These are phyloP conservation scores for Chrysopogon serrulatus DNA, from an alignment of 176 grass and related monocot genomes.

Conservation along the genomic window DNA sequence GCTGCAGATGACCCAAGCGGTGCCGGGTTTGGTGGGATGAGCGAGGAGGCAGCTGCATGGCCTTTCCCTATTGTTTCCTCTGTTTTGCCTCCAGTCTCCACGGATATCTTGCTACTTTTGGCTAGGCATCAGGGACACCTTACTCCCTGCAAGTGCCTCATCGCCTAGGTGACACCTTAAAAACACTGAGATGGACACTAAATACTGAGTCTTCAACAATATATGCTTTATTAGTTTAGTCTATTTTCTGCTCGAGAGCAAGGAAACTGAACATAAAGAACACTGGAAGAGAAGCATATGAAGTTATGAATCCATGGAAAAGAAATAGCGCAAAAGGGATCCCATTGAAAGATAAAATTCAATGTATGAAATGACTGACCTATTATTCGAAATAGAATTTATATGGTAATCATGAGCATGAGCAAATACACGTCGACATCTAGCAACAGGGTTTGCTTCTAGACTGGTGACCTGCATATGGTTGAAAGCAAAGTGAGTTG, in stretches of 20 bases:
- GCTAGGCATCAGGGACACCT: too few relatives aligned
- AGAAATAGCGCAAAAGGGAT: not conserved
- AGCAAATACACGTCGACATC: conserved; percentile 80
- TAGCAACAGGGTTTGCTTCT: conserved; percentile 73
- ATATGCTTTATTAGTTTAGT: not conserved
- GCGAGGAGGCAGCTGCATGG: too few relatives aligned
- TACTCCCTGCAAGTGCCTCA: too few relatives aligned
- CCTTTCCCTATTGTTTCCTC: too few relatives aligned
- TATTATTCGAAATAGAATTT: conserved; percentile 95
- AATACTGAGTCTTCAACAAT: conserved; percentile 9
- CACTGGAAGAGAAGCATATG: not conserved
- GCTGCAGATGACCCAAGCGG: too few relatives aligned
- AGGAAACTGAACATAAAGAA: not conserved
- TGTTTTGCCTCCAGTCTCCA: too few relatives aligned
- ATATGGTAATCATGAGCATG: conserved; percentile 98
- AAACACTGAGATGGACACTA: too few relatives aligned
- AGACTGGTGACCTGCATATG: conserved; percentile 66
- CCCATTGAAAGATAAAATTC: conserved; percentile 1
- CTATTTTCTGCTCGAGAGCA: not conserved
- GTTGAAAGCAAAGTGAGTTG: conserved; percentile 17
- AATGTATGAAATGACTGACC: conserved; percentile 29
- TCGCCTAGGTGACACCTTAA: too few relatives aligned
- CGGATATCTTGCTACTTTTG: too few relatives aligned
- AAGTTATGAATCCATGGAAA: not conserved
- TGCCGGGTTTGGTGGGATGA: too few relatives aligned